A percentile compares a stretch with the other conserved stretches of the same genome.
Conservation (phyloP, 805 yeast genomes). For the Yamadazyma akitaensis region DNA sequence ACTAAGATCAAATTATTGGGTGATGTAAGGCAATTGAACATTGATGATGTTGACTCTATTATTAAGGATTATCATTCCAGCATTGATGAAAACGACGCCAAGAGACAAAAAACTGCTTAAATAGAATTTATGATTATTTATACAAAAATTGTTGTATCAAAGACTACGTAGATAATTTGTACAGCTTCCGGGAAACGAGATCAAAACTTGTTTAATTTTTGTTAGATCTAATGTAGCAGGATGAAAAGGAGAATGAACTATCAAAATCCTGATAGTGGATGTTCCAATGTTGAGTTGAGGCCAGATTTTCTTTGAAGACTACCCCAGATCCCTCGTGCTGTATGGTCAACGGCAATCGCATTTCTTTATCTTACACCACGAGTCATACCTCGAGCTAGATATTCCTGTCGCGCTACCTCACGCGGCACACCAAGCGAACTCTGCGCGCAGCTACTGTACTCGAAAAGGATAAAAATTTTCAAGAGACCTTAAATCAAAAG, state of each 20-base stretch:
- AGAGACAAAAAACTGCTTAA: conserved; percentile 18
- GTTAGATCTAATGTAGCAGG: no score
- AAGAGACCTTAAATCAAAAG: conserved; percentile 2
- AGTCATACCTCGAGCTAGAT: not conserved
- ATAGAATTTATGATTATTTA: conserved; percentile 5
- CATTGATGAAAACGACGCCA: conserved; percentile 8
- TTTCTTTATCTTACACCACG: not conserved
- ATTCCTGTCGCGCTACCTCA: not conserved
- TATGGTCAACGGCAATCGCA: not conserved
- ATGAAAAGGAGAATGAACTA: no score
- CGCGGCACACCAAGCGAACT: not conserved
- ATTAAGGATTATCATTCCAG: conserved; percentile 79
- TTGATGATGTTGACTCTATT: conserved; percentile 96
- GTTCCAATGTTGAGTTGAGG: no score
- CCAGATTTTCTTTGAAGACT: no score
- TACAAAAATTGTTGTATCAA: not conserved
- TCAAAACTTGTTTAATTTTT: no score
- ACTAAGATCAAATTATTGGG: conserved; percentile 90
- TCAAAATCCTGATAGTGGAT: no score
- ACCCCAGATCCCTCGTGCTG: not conserved
- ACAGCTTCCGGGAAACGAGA: no score
- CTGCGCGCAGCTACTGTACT: not conserved
- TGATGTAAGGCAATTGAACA: conserved; percentile 88
- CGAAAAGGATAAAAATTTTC: conserved; percentile 5
- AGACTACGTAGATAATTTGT: not conserved